phyloP scores from a whole-genome alignment of 2,329 filamentous ascomycete species.

The Clonostachys solani region DNA sequence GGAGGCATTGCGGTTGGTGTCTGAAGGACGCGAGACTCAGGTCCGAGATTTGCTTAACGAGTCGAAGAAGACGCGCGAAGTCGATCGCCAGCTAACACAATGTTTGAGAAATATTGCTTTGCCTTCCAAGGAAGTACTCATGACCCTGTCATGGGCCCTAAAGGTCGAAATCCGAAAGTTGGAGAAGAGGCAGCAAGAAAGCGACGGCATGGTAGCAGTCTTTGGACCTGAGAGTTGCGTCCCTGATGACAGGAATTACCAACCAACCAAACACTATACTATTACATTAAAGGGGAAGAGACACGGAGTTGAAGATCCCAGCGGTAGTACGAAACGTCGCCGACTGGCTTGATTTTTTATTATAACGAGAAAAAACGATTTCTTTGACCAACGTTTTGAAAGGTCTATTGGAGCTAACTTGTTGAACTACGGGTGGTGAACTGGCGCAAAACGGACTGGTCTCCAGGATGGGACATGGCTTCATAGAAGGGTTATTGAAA shows the following conservation, averaged over 20 bases:
- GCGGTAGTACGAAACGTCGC: background rate
- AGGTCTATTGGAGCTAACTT: too few species aligned
- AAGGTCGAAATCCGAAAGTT: constrained; percentile 34
- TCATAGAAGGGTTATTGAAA: too few species aligned
- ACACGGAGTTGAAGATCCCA: too few species aligned
- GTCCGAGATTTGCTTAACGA: constrained; percentile 29
- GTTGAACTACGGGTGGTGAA: too few species aligned
- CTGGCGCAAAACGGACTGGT: too few species aligned
- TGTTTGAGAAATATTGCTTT: constrained; percentile 30
- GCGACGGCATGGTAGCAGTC: too few species aligned
- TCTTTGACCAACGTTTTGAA: too few species aligned
- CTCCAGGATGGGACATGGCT: too few species aligned
- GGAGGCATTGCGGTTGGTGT: constrained; percentile 68
- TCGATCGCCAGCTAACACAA: constrained; percentile 23
- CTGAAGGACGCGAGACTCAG: constrained; percentile 48
- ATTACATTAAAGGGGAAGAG: too few species aligned
- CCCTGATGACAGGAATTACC: background rate
- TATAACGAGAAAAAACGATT: too few species aligned
- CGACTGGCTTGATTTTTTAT: too few species aligned
- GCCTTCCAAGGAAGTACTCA: constrained; percentile 41
- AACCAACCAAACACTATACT: too few species aligned
- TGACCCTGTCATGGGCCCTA: constrained; percentile 43
- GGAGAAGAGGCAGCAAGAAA: constrained; percentile 5
- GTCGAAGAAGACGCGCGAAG: constrained; percentile 12
- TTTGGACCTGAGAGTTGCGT: constrained; percentile 13